Evolutionary conservation across 1,284 basidiomycete species (phyloP), one percentile per base, ranked within the genome.

Genomic region (Ceratobasidium sp.): DNA sequence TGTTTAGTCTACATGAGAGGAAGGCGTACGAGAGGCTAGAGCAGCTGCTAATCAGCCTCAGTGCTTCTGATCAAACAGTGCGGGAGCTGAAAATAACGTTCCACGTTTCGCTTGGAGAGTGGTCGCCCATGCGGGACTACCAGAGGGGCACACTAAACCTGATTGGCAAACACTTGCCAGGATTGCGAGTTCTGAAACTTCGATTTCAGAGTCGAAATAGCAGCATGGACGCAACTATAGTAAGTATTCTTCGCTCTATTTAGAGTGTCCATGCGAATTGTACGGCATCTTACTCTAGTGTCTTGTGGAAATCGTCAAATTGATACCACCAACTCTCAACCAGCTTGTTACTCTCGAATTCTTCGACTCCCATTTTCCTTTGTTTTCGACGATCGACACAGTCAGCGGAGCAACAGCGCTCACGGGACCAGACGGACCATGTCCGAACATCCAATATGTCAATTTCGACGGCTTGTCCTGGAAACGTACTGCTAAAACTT

Each of bases 391-490:
- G 16, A 39, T 43, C 1, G 18, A 21, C 1, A 53, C 32, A n/a
- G 39, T 69, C 21, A 32, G 45, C 21, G 39, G 23, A 6, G 65
- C 65, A 41, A 10, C 12, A n/a, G 41, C 34, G 36, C 18, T 69
- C 18, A 26, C 41, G 18, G 26, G 5, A 57, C 23, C n/a, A 18
- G 39, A n/a, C 16, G 65, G 65, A 21, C 9, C 52, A 32, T 69
- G 65, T 21, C 65, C 65, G 5, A 43, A 36, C 4, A 50, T 69
- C 2, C 28, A 41, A 26, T 46, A 21, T 28, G 16, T 69, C 43
- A 57, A 46, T 10, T 50, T 69, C 18, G 65, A 69, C 26, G 65
- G 65, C 21, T 52, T 69, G 14, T 39, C 57, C 4, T 69, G 65
- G 65, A 57, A 57, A 32, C 50, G 28, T 28, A 36, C 48, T n/a